Percentiles rank a stretch among this genome's conserved stretches.
phyloP scores from a whole-genome alignment of 148 eudicot species.

The Vaccinium macrocarpon region DNA sequence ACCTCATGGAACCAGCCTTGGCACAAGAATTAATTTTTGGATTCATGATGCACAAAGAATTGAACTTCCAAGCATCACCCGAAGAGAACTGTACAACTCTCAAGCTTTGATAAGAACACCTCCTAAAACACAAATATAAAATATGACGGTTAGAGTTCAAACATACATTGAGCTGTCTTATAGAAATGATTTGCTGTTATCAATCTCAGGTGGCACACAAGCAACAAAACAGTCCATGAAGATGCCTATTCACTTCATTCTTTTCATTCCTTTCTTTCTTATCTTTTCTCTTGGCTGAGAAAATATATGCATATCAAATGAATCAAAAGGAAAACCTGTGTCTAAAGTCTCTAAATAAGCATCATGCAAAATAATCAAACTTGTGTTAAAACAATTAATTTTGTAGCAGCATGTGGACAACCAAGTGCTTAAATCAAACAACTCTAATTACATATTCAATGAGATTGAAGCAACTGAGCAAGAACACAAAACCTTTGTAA shows the following conservation, averaged over 20 bases:
- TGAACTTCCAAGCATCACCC: slow-evolving; percentile 36
- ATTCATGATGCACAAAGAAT: slow-evolving; percentile 21
- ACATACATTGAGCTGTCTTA: background rate
- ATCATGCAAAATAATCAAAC: background rate
- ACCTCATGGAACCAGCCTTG: slow-evolving; percentile 30
- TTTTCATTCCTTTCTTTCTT: background rate
- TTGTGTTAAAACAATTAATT: background rate
- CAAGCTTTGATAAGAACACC: slow-evolving; percentile 28
- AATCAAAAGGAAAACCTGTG: background rate
- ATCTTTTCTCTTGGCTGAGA: background rate
- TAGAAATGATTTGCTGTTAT: background rate
- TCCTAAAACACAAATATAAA: slow-evolving; percentile 23
- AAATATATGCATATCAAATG: background rate
- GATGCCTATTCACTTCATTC: background rate
- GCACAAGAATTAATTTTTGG: slow-evolving; percentile 20
- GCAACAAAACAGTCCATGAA: background rate
- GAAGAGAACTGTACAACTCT: slow-evolving; percentile 30
- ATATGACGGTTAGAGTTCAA: background rate
- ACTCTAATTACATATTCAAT: background rate
- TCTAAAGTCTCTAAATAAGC: background rate
- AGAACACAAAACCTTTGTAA: slow-evolving; percentile 26
- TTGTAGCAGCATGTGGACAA: background rate
- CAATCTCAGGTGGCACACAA: background rate
- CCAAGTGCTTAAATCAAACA: background rate
- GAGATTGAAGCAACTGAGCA: background rate